Conservation (phyloP, 441 rosid genomes). For the Pelargonium cotyledonis region DNA sequence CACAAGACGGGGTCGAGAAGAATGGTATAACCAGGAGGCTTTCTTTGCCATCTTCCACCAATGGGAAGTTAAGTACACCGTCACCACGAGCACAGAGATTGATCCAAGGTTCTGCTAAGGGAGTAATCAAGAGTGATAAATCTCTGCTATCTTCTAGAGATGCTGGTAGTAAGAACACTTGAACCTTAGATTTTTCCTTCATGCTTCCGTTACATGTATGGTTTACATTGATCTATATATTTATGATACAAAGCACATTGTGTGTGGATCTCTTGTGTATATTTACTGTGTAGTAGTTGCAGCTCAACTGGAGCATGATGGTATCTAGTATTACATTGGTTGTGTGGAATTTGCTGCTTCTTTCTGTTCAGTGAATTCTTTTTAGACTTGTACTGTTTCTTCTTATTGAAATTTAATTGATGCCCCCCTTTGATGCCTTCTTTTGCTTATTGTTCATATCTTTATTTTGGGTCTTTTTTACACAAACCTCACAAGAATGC, state of each 20-base stretch:
- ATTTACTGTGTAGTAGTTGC: slow-evolving; percentile 6
- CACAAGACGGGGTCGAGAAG: slow-evolving; percentile 37
- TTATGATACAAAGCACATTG: slow-evolving; percentile 2
- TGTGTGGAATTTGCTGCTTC: not conserved
- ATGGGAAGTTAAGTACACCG: slow-evolving; percentile 35
- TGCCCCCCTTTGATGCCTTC: not conserved
- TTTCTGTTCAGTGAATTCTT: slow-evolving; percentile 6
- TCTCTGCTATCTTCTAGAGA: slow-evolving; percentile 52
- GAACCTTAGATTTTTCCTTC: slow-evolving; percentile 2
- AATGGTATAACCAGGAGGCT: slow-evolving; percentile 46
- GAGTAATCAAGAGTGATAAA: slow-evolving; percentile 34
- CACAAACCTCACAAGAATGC: too few species aligned
- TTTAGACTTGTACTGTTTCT: not conserved
- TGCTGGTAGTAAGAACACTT: slow-evolving; percentile 41
- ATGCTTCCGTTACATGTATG: not conserved
- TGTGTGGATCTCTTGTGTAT: slow-evolving; percentile 4
- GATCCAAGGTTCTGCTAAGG: slow-evolving; percentile 43
- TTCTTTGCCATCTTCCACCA: slow-evolving; percentile 61
- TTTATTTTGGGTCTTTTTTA: not conserved
- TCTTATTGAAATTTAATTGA: not conserved
- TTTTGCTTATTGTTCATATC: not conserved
- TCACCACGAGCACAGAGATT: slow-evolving; percentile 56
- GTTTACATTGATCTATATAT: not conserved
- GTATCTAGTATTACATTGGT: not conserved
- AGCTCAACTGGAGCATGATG: slow-evolving; percentile 4